Conservation (phyloP, 2,329 filamentous ascomycete species). For the Penicillium hesseltinei region DNA sequence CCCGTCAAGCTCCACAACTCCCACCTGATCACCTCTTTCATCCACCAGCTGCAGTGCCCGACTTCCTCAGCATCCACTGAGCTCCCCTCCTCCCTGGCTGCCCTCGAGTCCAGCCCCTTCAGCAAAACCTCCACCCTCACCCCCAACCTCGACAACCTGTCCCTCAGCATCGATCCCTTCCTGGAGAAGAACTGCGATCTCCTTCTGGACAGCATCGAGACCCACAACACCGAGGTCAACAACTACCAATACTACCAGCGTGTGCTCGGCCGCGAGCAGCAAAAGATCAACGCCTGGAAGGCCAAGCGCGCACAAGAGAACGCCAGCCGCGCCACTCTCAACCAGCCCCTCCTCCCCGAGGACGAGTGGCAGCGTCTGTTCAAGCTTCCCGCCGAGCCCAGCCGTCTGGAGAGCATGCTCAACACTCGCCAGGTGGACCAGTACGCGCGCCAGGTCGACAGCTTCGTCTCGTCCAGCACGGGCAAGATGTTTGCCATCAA, state of each 20-base stretch:
- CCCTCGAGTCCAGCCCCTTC: constrained; percentile 65
- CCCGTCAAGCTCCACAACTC: constrained; percentile 93
- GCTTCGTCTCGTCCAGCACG: constrained; percentile 85
- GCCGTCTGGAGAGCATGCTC: constrained; percentile 86
- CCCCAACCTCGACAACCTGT: constrained; percentile 85
- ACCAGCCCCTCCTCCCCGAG: constrained; percentile 85
- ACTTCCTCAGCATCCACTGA: constrained; percentile 66
- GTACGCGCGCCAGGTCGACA: constrained; percentile 95
- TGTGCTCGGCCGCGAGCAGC: constrained; percentile 87
- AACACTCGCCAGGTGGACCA: constrained; percentile 96
- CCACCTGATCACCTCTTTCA: constrained; percentile 89
- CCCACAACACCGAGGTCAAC: constrained; percentile 97
- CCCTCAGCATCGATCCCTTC: constrained; percentile 94
- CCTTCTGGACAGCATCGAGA: constrained; percentile 93
- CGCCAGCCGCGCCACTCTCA: constrained; percentile 74
- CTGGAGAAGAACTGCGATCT: constrained; percentile 98
- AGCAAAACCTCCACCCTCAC: constrained; percentile 65
- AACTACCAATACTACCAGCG: constrained; percentile 98
- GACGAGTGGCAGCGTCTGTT: constrained; percentile 98
- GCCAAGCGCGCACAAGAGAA: constrained; percentile 96
- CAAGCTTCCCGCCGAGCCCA: constrained; percentile 95
- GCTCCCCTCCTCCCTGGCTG: constrained; percentile 74
- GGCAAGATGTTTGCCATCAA: constrained; percentile 98
- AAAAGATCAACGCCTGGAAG: constrained; percentile 96
- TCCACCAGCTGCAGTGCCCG: constrained; percentile 80